A percentile compares a stretch with the other conserved stretches of the same genome.
Evolutionary conservation across 768 basidiomycete genomes (phyloP).

Genomic region (Termitomyces bulborhizus): DNA sequence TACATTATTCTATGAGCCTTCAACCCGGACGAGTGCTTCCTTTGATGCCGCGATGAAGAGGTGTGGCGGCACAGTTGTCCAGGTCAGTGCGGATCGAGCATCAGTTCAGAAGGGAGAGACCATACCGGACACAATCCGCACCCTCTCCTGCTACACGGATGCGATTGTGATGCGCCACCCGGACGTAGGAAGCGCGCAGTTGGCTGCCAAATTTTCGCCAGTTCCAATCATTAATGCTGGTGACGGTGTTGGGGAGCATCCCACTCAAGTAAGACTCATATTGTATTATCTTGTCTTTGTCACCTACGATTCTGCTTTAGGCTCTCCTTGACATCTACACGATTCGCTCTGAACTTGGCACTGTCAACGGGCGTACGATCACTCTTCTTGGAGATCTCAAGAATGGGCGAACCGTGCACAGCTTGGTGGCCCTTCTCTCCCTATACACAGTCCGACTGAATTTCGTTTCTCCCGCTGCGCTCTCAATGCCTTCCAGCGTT

Average conservation of each 20-base stretch:
- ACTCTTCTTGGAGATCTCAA: constrained; percentile 93
- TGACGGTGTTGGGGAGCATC: constrained; percentile 96
- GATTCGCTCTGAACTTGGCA: constrained; percentile 95
- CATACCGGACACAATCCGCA: constrained; percentile 88
- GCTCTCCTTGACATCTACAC: constrained; percentile 88
- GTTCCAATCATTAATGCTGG: constrained; percentile 97
- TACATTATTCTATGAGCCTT: constrained; percentile 94
- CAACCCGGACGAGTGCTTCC: constrained; percentile 90
- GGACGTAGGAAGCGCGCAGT: constrained; percentile 86
- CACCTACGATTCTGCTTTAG: constrained; percentile 26
- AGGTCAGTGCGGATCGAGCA: constrained; percentile 72
- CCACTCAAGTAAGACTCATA: constrained; percentile 67
- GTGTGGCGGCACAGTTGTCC: constrained; percentile 93
- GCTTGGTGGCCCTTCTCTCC: constrained; percentile 85
- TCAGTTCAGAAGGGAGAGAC: constrained; percentile 94
- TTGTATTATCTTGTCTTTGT: not conserved
- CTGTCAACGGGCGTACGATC: constrained; percentile 93
- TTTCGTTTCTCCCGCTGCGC: constrained; percentile 84
- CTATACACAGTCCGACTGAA: constrained; percentile 92
- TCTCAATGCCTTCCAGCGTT: constrained; percentile 87
- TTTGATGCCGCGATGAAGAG: constrained; percentile 99
- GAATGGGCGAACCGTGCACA: constrained; percentile 97
- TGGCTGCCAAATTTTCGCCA: constrained; percentile 94
- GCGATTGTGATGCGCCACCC: constrained; percentile 94
- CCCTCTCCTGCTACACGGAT: constrained; percentile 92